Evolutionary conservation across 2,329 filamentous ascomycete species (phyloP).

Genomic region (Anthostomella pinea): DNA sequence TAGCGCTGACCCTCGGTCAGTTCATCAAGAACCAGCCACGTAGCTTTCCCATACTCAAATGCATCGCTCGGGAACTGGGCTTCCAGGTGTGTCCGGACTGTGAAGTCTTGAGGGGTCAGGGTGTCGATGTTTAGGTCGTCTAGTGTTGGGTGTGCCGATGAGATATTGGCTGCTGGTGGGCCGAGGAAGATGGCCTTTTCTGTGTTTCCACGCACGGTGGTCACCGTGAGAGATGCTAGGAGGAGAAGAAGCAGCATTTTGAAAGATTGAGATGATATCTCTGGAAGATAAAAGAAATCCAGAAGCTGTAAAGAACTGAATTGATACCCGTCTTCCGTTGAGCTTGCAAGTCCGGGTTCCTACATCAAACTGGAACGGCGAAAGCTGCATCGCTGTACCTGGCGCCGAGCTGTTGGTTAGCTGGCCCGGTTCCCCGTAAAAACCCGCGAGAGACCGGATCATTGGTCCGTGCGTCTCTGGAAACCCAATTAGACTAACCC

Average conservation of each 20-base stretch:
- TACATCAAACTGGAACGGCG: no score
- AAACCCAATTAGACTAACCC: slow-evolving; percentile 7
- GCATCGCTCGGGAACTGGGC: slow-evolving; percentile 63
- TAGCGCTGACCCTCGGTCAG: slow-evolving; percentile 74
- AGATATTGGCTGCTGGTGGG: slow-evolving; percentile 56
- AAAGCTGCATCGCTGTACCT: no score
- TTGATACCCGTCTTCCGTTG: no score
- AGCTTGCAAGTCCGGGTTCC: no score
- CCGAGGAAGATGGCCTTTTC: slow-evolving; percentile 89
- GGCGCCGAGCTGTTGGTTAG: no score
- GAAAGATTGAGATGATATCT: no score
- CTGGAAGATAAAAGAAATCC: neutral
- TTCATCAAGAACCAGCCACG: slow-evolving; percentile 76
- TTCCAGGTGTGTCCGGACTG: slow-evolving; percentile 61
- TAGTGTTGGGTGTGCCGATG: slow-evolving; percentile 53
- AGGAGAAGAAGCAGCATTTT: slow-evolving; percentile 19
- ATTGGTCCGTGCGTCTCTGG: neutral
- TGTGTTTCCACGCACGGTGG: slow-evolving; percentile 62
- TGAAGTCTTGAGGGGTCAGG: slow-evolving; percentile 56
- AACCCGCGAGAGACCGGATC: no score
- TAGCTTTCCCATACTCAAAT: slow-evolving; percentile 55
- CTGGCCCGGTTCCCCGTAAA: no score
- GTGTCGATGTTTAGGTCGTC: slow-evolving; percentile 60
- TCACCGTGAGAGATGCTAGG: slow-evolving; percentile 12
- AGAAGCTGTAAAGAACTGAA: no score